phyloP scores from a whole-genome alignment of 2,329 filamentous ascomycete genomes.

The Paracamarosporium sp. region DNA sequence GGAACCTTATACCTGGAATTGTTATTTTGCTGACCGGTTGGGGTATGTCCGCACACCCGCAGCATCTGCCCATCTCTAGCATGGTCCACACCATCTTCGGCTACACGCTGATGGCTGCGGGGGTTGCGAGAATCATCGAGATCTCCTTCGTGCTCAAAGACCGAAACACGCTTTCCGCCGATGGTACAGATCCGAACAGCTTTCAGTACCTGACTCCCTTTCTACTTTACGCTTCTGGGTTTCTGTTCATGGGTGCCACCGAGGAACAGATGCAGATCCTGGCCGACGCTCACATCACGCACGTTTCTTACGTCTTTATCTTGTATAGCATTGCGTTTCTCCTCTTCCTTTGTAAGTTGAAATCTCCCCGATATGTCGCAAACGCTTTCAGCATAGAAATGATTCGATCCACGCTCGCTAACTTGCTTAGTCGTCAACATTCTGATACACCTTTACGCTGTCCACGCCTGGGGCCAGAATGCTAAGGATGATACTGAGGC shows the following conservation, averaged over 20 bases:
- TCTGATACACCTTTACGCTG: constrained; percentile 83
- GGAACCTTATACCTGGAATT: constrained; percentile 91
- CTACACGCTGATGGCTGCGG: constrained; percentile 92
- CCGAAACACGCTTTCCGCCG: constrained; percentile 66
- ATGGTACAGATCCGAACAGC: constrained; percentile 73
- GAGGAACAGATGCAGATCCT: constrained; percentile 93
- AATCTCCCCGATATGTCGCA: not conserved
- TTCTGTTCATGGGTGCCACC: constrained; percentile 96
- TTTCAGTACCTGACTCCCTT: constrained; percentile 76
- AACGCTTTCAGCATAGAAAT: too few species aligned
- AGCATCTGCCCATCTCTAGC: constrained; percentile 81
- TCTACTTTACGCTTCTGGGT: constrained; percentile 87
- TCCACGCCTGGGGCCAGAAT: constrained; percentile 58
- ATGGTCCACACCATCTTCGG: constrained; percentile 91
- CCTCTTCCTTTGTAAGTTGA: constrained; percentile 77
- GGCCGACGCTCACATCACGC: constrained; percentile 75
- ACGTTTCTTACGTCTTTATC: constrained; percentile 91
- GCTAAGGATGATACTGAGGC: constrained; percentile 45
- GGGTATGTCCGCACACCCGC: constrained; percentile 92
- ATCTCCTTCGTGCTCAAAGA: constrained; percentile 87
- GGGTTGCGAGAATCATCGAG: constrained; percentile 84
- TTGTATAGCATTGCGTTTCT: constrained; percentile 90
- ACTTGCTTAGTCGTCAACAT: constrained; percentile 72
- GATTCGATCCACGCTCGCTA: constrained; percentile 10
- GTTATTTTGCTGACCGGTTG: constrained; percentile 93